Evolutionary conservation across 2,329 filamentous ascomycete genomes (phyloP), one percentile per base, ranked within the genome.

Genomic region (Fusarium clavum): DNA sequence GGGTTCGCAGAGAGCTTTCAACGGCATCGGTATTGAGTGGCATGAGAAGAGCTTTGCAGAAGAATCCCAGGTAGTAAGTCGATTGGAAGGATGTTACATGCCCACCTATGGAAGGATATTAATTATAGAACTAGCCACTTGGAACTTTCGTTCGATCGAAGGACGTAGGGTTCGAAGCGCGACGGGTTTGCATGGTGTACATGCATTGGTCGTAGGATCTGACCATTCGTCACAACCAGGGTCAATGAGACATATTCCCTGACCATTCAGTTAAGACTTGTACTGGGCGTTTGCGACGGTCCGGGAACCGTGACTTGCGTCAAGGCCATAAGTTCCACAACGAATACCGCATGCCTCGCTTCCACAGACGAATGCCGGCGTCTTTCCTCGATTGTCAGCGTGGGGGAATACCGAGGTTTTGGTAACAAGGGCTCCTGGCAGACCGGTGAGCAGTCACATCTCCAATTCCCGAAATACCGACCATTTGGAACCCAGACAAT

Each of bases 361-460:
- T 62, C 34, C 47, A 34, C 44, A 58, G 40, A 47, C 41, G 43
- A 45, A 69, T 71, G 25, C 52, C 54, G 60, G 52, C 41, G 57
- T 49, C 45, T 65, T 40, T 34, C 56, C 64, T 69, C 45, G n/a
- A 57, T 46, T 57, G 44, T 48, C 46, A 53, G 34, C 53, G 68
- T 71, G 68, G 68, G 67, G 68, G 64, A 66, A 53, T 69, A 69
- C 68, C 68, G 34, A 57, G 24, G 45, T 58, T 65, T 41, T 66
- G 64, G 68, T 52, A 71, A 62, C 68, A 71, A 71, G 68, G 68
- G 68, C 59, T 66, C 52, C 57, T 71, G 40, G 52, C 34, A 69
- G 69, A 72, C 69, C 69, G 69, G 69, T 72, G 69, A 71, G 69
- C 61, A 67, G 69, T 72, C 69, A 64, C 61, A 70, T 70, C 38